Percentiles rank a stretch among this genome's conserved stretches.
Evolutionary conservation across 371 early-diverging fungal species (phyloP).

Genomic region (Blakeslea trispora): DNA sequence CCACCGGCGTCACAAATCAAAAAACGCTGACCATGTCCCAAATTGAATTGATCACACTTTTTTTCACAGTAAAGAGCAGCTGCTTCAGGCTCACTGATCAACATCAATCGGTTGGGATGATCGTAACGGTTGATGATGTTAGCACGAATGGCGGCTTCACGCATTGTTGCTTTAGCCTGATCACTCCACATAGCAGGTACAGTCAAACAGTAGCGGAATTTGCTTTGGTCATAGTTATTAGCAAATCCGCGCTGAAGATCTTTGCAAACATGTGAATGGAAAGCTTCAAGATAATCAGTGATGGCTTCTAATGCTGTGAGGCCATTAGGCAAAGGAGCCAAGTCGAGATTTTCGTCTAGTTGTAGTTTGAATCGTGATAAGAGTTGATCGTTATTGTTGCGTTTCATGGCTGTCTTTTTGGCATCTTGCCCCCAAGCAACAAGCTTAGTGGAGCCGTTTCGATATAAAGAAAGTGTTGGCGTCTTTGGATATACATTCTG

Average conservation of each 20-base stretch:
- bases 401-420: slow-evolving; percentile 39
- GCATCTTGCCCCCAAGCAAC: slow-evolving; percentile 55
- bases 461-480: slow-evolving; percentile 46
- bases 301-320: slow-evolving; percentile 40
- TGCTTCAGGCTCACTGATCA: slow-evolving; percentile 58
- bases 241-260: slow-evolving; percentile 50
- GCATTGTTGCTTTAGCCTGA: slow-evolving; percentile 52
- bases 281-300: slow-evolving; percentile 49
- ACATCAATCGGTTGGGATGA: slow-evolving; percentile 50
- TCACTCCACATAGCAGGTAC: slow-evolving; percentile 59
- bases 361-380: slow-evolving; percentile 49
- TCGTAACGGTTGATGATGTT: slow-evolving; percentile 49
- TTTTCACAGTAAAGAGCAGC: slow-evolving; percentile 53
- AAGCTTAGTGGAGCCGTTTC: slow-evolving; percentile 45
- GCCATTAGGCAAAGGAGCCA: slow-evolving; percentile 36
- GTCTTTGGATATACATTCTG: slow-evolving; percentile 54
- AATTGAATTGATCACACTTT: slow-evolving; percentile 49
- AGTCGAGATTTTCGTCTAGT: slow-evolving; percentile 44
- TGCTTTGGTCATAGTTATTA: slow-evolving; percentile 47
- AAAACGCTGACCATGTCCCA: slow-evolving; percentile 53
- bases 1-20: slow-evolving; percentile 72
- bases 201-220: slow-evolving; percentile 51
- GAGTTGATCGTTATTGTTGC: slow-evolving; percentile 43
- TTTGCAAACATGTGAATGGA: slow-evolving; percentile 44
- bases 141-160: slow-evolving; percentile 51